phyloP scores from a whole-genome alignment of 2,329 filamentous ascomycete species.

The Calonectria multiphialidica region DNA sequence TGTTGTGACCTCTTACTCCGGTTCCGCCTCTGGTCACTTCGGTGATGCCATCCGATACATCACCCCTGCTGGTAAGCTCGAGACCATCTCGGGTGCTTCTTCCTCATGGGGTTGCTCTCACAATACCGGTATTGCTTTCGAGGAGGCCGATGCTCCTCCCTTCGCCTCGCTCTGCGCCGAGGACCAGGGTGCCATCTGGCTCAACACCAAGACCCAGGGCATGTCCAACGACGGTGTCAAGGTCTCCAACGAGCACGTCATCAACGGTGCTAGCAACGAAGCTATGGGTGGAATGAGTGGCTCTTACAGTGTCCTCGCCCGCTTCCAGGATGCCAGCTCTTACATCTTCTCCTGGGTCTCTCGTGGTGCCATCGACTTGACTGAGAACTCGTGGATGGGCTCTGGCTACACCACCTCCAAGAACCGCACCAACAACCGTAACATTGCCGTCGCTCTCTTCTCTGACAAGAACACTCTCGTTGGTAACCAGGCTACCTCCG shows the following conservation, averaged over 20 bases:
- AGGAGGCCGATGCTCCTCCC: constrained; percentile 68
- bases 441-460: constrained; percentile 69
- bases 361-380: constrained; percentile 67
- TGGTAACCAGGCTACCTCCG: constrained; percentile 64
- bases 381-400: constrained; percentile 69
- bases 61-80: constrained; percentile 63
- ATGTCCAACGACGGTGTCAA: constrained; percentile 68
- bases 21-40: constrained; percentile 66
- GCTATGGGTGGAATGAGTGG: constrained; percentile 74
- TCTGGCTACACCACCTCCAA: constrained; percentile 62
- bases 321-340: constrained; percentile 61
- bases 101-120: constrained; percentile 72
- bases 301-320: constrained; percentile 69
- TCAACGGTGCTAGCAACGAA: constrained; percentile 69
- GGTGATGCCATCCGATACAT: constrained; percentile 63
- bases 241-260: constrained; percentile 72
- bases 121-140: constrained; percentile 74
- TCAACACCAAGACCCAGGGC: constrained; percentile 70
- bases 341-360: constrained; percentile 76
- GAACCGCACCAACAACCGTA: constrained; percentile 69
- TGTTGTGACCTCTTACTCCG: constrained; percentile 69
- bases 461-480: constrained; percentile 69
- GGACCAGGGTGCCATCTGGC: constrained; percentile 73
- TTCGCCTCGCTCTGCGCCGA: constrained; percentile 71
- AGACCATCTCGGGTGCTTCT: constrained; percentile 64